Conservation (phyloP, 306 rosid species). For the Quillaja saponaria region DNA sequence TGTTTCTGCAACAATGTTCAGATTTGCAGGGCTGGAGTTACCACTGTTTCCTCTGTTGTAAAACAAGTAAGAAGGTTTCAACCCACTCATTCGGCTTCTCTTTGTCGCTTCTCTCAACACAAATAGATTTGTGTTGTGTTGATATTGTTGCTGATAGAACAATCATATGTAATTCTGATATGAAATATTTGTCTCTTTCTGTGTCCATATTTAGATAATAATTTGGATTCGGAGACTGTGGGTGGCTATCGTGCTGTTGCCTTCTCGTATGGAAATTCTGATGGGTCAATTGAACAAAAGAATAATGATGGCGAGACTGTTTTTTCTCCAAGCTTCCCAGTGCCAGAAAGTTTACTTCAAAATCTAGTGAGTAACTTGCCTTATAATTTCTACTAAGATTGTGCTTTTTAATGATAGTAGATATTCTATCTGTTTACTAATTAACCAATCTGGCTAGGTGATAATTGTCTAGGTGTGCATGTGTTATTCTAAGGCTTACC, state of each 20-base stretch:
- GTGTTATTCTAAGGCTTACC: conserved; percentile 90
- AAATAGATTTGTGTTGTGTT: conserved; percentile 24
- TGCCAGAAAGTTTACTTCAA: conserved; percentile 65
- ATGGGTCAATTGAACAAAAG: conserved; percentile 38
- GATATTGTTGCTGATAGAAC: conserved; percentile 5
- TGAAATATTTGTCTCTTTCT: conserved; percentile 30
- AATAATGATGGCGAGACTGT: conserved; percentile 39
- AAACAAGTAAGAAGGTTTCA: conserved; percentile 63
- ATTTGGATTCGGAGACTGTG: conserved; percentile 28
- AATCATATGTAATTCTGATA: conserved; percentile 29
- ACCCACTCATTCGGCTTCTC: conserved; percentile 26
- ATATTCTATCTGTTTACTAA: conserved; percentile 39
- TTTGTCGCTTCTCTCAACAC: conserved; percentile 23
- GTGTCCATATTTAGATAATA: conserved; percentile 47
- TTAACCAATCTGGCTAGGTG: conserved; percentile 67
- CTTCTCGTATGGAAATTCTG: conserved; percentile 61
- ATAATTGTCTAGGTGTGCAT: conserved; percentile 76
- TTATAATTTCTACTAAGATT: conserved; percentile 9
- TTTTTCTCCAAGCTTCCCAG: conserved; percentile 64
- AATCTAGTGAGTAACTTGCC: conserved; percentile 62
- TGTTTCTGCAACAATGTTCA: conserved; percentile 40
- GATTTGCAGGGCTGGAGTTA: conserved; percentile 74
- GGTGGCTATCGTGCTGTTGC: conserved; percentile 59
- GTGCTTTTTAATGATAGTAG: conserved; percentile 33
- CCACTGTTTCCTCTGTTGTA: conserved; percentile 57